Conservation (phyloP, 2,329 filamentous ascomycete species). For the Gyromitra esculenta region DNA sequence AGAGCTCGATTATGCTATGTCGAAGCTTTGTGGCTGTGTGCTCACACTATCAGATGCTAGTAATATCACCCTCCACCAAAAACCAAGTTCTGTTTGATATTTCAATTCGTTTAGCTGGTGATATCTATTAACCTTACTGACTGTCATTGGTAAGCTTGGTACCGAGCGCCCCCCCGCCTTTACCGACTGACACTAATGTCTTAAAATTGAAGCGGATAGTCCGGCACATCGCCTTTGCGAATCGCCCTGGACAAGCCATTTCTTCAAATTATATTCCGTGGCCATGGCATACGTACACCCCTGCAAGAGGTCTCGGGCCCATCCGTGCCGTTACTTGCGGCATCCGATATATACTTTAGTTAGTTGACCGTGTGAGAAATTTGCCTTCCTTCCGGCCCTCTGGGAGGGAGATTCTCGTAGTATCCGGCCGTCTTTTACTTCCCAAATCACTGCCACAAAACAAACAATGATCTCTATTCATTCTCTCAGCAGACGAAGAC, state of each 20-base stretch:
- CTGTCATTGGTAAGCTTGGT: neutral
- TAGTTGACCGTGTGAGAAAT: neutral
- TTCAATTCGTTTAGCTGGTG: neutral
- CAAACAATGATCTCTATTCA: constrained; percentile 29
- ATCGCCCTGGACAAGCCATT: neutral
- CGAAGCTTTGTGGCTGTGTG: no score
- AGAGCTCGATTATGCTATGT: no score
- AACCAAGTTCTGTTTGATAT: neutral
- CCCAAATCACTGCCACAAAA: neutral
- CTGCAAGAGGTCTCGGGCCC: constrained; percentile 13
- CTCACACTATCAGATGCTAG: no score
- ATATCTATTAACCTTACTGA: neutral
- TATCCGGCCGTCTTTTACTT: neutral
- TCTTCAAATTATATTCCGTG: constrained; percentile 13
- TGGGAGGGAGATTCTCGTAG: neutral
- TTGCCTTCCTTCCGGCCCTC: neutral
- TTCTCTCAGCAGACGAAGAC: constrained; percentile 35
- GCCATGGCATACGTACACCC: constrained; percentile 39
- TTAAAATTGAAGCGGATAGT: constrained; percentile 24
- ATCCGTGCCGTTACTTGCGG: constrained; percentile 3
- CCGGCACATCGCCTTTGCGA: constrained; percentile 18
- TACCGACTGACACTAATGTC: constrained; percentile 6
- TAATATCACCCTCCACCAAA: neutral
- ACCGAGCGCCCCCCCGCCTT: neutral
- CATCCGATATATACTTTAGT: constrained; percentile 18